Conservation (phyloP, 768 basidiomycete species). For the Tylopilus sp. region DNA sequence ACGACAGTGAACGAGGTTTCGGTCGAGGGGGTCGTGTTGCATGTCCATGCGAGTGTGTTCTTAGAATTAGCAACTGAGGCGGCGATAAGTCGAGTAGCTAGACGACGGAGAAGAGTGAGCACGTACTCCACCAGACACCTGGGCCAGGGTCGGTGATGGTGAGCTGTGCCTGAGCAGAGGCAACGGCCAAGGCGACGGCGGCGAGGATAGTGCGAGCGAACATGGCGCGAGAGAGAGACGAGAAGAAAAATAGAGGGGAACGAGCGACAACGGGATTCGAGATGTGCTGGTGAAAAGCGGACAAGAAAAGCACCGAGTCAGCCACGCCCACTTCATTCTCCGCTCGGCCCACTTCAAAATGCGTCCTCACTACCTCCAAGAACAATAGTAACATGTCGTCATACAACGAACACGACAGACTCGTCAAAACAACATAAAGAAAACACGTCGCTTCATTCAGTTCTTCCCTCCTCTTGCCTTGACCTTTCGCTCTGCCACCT, state of each 20-base stretch:
- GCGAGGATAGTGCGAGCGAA: constrained; percentile 32
- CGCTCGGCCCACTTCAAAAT: constrained; percentile 8
- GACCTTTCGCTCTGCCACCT: constrained; percentile 21
- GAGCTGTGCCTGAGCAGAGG: constrained; percentile 37
- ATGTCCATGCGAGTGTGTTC: constrained; percentile 64
- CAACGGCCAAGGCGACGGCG: constrained; percentile 38
- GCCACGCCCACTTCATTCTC: constrained; percentile 22
- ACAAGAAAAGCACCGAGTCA: constrained; percentile 4
- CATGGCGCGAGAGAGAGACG: constrained; percentile 28
- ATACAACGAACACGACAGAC: constrained; percentile 8
- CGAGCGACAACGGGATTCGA: constrained; percentile 23
- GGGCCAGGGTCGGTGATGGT: constrained; percentile 43
- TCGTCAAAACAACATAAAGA: constrained; percentile 8
- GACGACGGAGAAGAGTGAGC: neutral
- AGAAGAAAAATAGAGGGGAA: constrained; percentile 2
- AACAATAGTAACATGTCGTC: constrained; percentile 5
- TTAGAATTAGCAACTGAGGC: constrained; percentile 47
- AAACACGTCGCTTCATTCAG: constrained; percentile 7
- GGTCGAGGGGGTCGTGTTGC: constrained; percentile 35
- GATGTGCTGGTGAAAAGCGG: constrained; percentile 1
- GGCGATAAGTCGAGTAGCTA: neutral
- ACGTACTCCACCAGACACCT: constrained; percentile 61
- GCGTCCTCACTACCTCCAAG: neutral
- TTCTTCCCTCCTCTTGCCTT: constrained; percentile 19
- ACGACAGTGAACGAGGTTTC: constrained; percentile 44